Base-by-base conservation (phyloP, 768 basidiomycete genomes). In the Cyclocybe aegerita region DNA sequence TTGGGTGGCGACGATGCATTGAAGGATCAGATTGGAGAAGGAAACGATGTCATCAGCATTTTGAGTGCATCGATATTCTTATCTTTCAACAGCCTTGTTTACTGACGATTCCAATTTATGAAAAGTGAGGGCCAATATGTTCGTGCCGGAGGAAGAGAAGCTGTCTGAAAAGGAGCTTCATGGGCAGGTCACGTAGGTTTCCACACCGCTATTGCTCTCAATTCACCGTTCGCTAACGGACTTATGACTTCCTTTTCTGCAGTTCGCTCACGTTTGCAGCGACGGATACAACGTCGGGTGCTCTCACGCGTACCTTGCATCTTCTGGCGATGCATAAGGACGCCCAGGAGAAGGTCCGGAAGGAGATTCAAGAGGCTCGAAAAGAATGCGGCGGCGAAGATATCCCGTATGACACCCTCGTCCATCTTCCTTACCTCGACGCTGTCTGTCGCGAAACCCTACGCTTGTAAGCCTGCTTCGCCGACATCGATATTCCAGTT, bases 221-320 rank as follows among this genome's bases (percentile, higher is more conserved):
- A 7, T 31, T 3, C 12, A 37, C 11, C 12, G 5, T 23, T 5
- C 23, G 23, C 23, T 23, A 23, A 23, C 1, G 23, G 23, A 23
- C 5, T 23, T 23, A 23, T 5, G 23, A 32, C 30, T 7, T 36
- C 46, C 12, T 9, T 30, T 43, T 29, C 17, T 23, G 1, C 31
- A 74, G 71, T 12, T 63, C 67, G 0, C 52, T 76, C 9, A 63
- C 69, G 23, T 67, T 73, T 42, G 71, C 71, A 0, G 72, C 65
- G 0, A 68, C 67, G 49, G 74, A 76, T 49, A 75, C 72, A 2
- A 74, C 73, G 0, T 70, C 73, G 2, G 64, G 57, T 9, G 66
- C 68, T 4, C 49, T 75, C 9, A 54, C 63, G 0, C 64, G 69
- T 4, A 65, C 61, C 3, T 47, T 77, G 7, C 49, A 61, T 33